Evolutionary conservation across 2,329 filamentous ascomycete species (phyloP), one percentile per base, ranked within the genome.

Genomic region (Sphaerulina vaccinii): DNA sequence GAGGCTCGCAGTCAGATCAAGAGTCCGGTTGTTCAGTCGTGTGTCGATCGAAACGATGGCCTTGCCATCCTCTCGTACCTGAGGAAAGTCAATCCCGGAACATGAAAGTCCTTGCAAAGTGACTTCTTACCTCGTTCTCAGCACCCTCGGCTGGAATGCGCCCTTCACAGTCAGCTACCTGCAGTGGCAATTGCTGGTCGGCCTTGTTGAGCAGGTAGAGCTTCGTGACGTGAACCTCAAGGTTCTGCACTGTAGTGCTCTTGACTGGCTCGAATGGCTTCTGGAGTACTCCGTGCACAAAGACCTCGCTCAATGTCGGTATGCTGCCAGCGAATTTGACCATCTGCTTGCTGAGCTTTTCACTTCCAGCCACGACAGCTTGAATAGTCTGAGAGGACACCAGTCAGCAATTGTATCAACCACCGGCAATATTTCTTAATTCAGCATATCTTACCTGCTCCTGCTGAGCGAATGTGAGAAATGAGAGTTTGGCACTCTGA

Each of bases 401-500:
- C n/a, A n/a, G n/a, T n/a, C n/a, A n/a, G n/a, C n/a, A n/a, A n/a
- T n/a, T n/a, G n/a, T n/a, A n/a, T n/a, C n/a, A n/a, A n/a, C n/a
- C n/a, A n/a, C 27, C 3, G n/a, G 27, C 27, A 32, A 32, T 4
- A 32, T 13, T 13, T 13, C 11, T 10, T 32, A 2, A 13, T 32
- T 32, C 27, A 13, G n/a, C 7, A 7, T 10, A 11, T n/a, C 27
- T 32, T 32, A 32, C 27, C 27, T 32, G 85, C 65, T 84, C 80
- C 54, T 80, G 77, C 70, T 88, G 84, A 71, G 89, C 82, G 62
- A 97, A 79, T 75, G 93, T 90, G 64, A 96, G 74, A 74, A 96
- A 96, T 36, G 84, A 87, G 76, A 96, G 86, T 78, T 96, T 95
- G 61, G 90, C 90, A 54, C 87, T 86, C 75, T 97, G 92, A 63